phyloP scores from a whole-genome alignment of 1,139 yeast species.

The Protomyces pachydermus region DNA sequence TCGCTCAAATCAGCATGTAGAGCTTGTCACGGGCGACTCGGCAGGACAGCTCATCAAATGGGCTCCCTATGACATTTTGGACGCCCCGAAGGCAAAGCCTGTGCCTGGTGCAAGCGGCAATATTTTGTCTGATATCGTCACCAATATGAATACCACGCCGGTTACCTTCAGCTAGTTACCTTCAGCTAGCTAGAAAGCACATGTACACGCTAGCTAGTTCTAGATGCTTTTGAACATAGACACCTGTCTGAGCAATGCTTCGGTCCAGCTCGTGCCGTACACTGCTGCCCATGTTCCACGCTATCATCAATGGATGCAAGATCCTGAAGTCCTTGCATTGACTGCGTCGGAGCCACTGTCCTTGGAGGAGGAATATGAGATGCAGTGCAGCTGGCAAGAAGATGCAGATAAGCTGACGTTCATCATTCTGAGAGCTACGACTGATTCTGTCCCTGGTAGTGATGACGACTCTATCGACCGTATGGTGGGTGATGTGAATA shows the following conservation, averaged over 20 bases:
- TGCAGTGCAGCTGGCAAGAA: constrained; percentile 25
- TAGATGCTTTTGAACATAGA: constrained; percentile 5
- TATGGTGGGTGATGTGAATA: constrained; percentile 29
- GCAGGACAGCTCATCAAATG: constrained; percentile 15
- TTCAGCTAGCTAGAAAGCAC: not conserved
- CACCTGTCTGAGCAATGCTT: not conserved
- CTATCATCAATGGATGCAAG: constrained; percentile 27
- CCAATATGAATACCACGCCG: not conserved
- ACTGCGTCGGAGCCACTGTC: constrained; percentile 27
- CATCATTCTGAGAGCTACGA: constrained; percentile 3
- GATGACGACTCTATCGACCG: not conserved
- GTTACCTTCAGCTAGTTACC: constrained; percentile 5
- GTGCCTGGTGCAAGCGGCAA: too few species aligned
- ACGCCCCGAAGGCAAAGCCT: not conserved
- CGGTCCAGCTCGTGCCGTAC: constrained; percentile 19
- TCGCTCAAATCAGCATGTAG: constrained; percentile 9
- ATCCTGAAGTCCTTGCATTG: constrained; percentile 9
- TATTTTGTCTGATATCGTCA: not conserved
- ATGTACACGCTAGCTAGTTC: not conserved
- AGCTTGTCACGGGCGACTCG: constrained; percentile 19
- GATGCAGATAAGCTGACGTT: constrained; percentile 27
- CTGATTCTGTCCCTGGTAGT: not conserved
- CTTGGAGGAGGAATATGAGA: constrained; percentile 26
- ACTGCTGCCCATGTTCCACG: constrained; percentile 10
- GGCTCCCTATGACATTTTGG: not conserved